Evolutionary conservation across 2,329 filamentous ascomycete species (phyloP).

Genomic region (Penicillium rolfsii): DNA sequence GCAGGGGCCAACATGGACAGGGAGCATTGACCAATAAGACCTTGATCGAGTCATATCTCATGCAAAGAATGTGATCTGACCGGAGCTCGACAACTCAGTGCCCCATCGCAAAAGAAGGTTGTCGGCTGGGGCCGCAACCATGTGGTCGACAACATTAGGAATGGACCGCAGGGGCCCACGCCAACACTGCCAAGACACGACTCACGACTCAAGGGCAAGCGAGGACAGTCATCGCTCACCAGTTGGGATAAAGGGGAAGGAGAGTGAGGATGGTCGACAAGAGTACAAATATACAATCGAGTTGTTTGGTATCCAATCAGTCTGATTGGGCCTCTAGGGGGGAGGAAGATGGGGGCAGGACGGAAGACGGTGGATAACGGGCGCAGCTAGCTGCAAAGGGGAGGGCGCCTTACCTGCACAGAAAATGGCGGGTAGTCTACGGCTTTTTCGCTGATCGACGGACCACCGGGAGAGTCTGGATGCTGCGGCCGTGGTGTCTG

Average conservation of each 20-base stretch:
- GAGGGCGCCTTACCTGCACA: neutral
- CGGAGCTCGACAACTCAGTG: neutral
- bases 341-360: neutral
- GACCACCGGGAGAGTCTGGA: neutral
- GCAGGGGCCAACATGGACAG: neutral
- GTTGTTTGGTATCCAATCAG: neutral
- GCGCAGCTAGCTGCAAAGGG: neutral
- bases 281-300: neutral
- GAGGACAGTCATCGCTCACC: neutral
- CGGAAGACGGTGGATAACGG: neutral
- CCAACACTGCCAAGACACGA: neutral
- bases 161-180: neutral
- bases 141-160: neutral
- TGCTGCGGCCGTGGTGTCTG: neutral
- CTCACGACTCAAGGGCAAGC: neutral
- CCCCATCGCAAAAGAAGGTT: neutral
- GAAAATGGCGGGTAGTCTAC: neutral
- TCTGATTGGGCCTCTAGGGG: neutral
- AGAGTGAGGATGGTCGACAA: neutral
- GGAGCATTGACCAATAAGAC: neutral
- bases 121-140: conserved; percentile 5
- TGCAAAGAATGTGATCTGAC: neutral
- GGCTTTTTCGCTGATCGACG: neutral
- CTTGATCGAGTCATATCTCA: neutral
- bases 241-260: neutral